Conservation (phyloP, 352 stramenopile genomes). For the Phytopythium sindhum region DNA sequence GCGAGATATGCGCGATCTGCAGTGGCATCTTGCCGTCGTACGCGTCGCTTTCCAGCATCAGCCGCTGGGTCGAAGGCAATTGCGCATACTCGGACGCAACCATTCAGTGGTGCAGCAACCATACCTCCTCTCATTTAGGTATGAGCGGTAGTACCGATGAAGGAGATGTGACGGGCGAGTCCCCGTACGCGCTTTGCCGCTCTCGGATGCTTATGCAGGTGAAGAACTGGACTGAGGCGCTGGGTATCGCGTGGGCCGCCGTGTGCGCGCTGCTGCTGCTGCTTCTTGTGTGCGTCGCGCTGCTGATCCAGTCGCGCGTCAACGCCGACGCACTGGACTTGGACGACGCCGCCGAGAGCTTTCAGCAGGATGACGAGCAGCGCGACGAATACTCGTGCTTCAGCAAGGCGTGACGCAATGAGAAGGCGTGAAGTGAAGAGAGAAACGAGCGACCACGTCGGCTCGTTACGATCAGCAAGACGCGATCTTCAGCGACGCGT, state of each 20-base stretch:
- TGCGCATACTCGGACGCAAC: neutral
- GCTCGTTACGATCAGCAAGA: neutral
- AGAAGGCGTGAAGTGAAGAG: neutral
- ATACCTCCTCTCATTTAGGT: neutral
- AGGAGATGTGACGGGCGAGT: neutral
- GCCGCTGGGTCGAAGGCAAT: slow-evolving; percentile 3
- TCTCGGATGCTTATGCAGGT: neutral
- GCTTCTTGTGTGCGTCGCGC: slow-evolving; percentile 3
- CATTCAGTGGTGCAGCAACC: neutral
- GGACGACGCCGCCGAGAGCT: neutral
- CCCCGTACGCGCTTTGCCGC: neutral
- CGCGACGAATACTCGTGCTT: neutral
- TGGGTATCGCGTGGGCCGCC: slow-evolving; percentile 2
- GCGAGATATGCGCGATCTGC: slow-evolving; percentile 2
- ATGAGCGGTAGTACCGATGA: neutral
- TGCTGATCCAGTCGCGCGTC: slow-evolving; percentile 2
- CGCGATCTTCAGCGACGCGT: neutral
- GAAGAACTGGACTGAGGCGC: slow-evolving; percentile 2
- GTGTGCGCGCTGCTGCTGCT: neutral
- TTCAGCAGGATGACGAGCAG: neutral
- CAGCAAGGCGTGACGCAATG: neutral
- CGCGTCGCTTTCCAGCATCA: neutral
- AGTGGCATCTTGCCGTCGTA: neutral
- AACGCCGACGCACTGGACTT: slow-evolving; percentile 6
- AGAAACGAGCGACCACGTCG: neutral